phyloP scores from a whole-genome alignment of 2,329 filamentous ascomycete genomes.

The Trichoderma koningiopsis region DNA sequence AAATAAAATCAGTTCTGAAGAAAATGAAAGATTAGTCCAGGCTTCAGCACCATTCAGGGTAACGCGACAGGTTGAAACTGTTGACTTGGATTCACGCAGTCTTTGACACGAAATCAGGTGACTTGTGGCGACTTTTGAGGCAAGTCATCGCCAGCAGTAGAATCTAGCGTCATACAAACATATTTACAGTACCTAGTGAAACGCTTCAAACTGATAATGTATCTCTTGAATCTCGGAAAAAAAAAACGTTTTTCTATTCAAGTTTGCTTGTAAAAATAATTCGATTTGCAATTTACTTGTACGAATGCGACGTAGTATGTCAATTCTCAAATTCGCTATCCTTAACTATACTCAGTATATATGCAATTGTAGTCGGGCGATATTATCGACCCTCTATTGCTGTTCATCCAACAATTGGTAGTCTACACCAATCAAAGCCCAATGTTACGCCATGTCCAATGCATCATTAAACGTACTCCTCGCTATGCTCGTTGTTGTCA shows the following conservation, averaged over 20 bases:
- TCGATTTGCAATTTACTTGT: not conserved
- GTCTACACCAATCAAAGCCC: not conserved
- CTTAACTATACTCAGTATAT: not conserved
- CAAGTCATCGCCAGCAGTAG: not conserved
- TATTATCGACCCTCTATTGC: not conserved
- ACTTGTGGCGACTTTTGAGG: slow-evolving; percentile 13
- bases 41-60: not conserved
- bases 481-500: not conserved
- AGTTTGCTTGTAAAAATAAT: not conserved
- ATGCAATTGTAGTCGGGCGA: not conserved
- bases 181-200: not conserved
- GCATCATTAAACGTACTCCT: slow-evolving; percentile 5
- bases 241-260: not conserved
- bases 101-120: slow-evolving; percentile 31
- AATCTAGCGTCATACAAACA: not conserved
- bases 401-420: not conserved
- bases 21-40: not conserved
- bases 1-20: not conserved
- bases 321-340: not conserved
- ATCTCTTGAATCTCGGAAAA: not conserved
- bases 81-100: slow-evolving; percentile 1
- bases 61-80: not conserved
- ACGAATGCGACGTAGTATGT: not conserved
- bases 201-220: not conserved
- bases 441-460: slow-evolving; percentile 5